A percentile compares a stretch with the other conserved stretches of the same genome.
These are phyloP conservation scores for Oryza officinalis DNA, from an alignment of 176 grass and related monocot species.

Conservation along the genomic window DNA sequence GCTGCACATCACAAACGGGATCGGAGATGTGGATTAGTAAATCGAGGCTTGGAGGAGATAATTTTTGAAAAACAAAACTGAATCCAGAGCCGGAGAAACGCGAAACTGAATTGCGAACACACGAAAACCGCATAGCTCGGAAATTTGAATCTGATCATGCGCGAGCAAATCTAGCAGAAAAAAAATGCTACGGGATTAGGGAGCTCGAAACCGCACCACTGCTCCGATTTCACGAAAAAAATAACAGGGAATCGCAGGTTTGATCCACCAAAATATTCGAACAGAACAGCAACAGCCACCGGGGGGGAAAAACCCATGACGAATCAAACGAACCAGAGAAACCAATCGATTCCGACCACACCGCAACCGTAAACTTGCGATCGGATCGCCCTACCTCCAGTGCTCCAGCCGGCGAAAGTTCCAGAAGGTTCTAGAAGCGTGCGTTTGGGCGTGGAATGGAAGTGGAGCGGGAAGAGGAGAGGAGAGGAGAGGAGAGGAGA, in stretches of 20 bases:
- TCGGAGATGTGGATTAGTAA: not conserved
- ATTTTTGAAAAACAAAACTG: not conserved
- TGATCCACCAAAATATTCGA: not conserved
- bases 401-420: not conserved
- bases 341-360: not conserved
- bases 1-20: conserved; percentile 7
- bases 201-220: not conserved
- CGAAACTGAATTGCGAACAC: not conserved
- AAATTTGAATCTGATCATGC: conserved; percentile 3
- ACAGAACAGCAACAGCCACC: not conserved
- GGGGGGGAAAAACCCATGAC: not conserved
- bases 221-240: conserved; percentile 5
- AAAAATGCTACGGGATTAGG: not conserved
- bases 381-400: not conserved
- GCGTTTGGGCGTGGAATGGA: not conserved
- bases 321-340: not conserved
- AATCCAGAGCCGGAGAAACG: not conserved
- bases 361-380: not conserved
- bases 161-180: not conserved
- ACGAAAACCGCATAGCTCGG: conserved; percentile 1
- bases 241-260: not conserved
- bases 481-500: not conserved
- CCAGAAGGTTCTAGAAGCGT: not conserved
- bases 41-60: not conserved
- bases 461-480: not conserved